These are phyloP conservation scores for Dichotomopilus funicola DNA, from an alignment of 2,329 filamentous ascomycete genomes.

Conservation along the genomic window DNA sequence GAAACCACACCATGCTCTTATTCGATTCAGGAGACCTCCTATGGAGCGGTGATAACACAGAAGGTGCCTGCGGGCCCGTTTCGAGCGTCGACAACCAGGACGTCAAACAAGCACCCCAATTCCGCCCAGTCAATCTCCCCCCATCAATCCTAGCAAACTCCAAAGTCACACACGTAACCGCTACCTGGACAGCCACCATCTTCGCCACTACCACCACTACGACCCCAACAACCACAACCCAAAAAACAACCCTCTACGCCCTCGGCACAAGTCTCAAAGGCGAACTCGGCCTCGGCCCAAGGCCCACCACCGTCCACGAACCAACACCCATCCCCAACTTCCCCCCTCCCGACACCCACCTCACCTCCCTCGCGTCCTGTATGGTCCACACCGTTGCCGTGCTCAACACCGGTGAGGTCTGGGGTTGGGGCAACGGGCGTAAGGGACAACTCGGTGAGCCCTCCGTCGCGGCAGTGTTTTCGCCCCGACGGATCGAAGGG, in stretches of 20 bases:
- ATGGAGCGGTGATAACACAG: slow-evolving; percentile 55
- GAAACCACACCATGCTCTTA: slow-evolving; percentile 79
- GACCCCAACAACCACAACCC: slow-evolving; percentile 37
- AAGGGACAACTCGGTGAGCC: slow-evolving; percentile 74
- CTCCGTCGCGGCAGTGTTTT: slow-evolving; percentile 43
- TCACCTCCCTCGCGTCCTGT: slow-evolving; percentile 62
- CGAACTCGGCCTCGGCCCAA: slow-evolving; percentile 60
- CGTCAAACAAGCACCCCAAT: slow-evolving; percentile 23
- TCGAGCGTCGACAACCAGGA: slow-evolving; percentile 6
- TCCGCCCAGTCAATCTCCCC: slow-evolving; percentile 34
- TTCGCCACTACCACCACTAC: slow-evolving; percentile 38
- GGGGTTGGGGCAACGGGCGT: slow-evolving; percentile 81
- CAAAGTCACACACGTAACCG: slow-evolving; percentile 47
- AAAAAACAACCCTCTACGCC: slow-evolving; percentile 46
- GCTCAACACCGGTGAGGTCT: slow-evolving; percentile 67
- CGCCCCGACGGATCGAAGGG: slow-evolving; percentile 54
- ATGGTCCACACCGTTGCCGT: slow-evolving; percentile 74
- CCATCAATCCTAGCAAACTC: background rate
- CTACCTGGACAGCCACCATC: slow-evolving; percentile 73
- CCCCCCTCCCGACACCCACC: slow-evolving; percentile 50
- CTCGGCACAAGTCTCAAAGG: slow-evolving; percentile 64
- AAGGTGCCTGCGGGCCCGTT: slow-evolving; percentile 46
- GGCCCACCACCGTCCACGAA: slow-evolving; percentile 42
- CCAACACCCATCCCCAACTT: slow-evolving; percentile 53
- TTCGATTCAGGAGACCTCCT: slow-evolving; percentile 54